Percentiles rank a stretch among this genome's conserved stretches.
These are phyloP conservation scores for Cymbopogon citratus DNA, from an alignment of 176 grass and related monocot species.

Conservation along the genomic window DNA sequence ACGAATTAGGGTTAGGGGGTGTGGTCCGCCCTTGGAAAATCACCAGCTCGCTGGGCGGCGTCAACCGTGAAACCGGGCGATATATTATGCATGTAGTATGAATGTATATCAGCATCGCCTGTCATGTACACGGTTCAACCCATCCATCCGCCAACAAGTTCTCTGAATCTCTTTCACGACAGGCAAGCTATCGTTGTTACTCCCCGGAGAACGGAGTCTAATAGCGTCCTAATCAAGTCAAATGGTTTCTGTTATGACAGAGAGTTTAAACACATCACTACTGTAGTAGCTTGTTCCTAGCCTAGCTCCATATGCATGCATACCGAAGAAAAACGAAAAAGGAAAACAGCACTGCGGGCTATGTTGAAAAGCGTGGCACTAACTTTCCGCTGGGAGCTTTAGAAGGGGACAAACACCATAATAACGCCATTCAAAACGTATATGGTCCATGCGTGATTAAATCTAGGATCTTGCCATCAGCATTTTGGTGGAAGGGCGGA, in stretches of 20 bases:
- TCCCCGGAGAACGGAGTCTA: neutral
- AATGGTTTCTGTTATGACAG: neutral
- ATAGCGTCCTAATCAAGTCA: neutral
- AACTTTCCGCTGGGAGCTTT: neutral
- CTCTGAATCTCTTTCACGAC: neutral
- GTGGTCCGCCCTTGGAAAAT: neutral
- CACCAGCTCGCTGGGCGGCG: neutral
- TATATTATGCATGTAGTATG: neutral
- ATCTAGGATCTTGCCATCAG: neutral
- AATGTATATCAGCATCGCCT: neutral
- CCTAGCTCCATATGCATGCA: neutral
- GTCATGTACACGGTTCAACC: neutral
- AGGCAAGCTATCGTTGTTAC: neutral
- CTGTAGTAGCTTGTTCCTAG: too few species aligned
- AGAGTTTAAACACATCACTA: neutral
- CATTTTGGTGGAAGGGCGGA: neutral
- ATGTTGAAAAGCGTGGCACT: neutral
- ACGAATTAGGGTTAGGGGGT: neutral
- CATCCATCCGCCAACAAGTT: neutral
- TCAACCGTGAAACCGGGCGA: neutral
- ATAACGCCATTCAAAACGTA: neutral
- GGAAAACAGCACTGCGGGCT: neutral
- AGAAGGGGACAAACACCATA: neutral
- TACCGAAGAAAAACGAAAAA: neutral
- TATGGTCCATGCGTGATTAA: constrained; percentile 6